A percentile compares a stretch with the other conserved stretches of the same genome.
phyloP scores from a whole-genome alignment of 2,329 filamentous ascomycete genomes.

The Penicillium digitatum region DNA sequence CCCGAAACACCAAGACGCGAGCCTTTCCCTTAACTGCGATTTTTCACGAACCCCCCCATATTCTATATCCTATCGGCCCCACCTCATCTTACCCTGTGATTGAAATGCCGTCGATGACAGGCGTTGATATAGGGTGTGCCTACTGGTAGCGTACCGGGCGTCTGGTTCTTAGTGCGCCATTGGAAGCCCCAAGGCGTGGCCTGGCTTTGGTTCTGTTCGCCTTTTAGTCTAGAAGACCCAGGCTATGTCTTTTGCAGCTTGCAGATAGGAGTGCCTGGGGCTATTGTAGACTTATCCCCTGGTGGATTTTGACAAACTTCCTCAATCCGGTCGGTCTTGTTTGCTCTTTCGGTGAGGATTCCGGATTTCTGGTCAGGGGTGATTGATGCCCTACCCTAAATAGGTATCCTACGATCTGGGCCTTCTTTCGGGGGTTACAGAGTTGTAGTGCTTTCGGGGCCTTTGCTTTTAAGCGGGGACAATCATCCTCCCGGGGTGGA shows the following conservation, averaged over 20 bases:
- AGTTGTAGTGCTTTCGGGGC: neutral
- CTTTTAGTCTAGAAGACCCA: neutral
- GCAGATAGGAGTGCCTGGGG: neutral
- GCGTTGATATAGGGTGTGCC: neutral
- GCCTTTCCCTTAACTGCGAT: slow-evolving; percentile 21
- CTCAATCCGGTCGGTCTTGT: neutral
- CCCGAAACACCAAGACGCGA: slow-evolving; percentile 19
- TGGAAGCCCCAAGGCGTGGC: neutral
- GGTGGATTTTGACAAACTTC: neutral
- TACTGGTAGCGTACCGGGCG: neutral
- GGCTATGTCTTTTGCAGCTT: slow-evolving; percentile 1
- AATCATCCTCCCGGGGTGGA: too few species aligned
- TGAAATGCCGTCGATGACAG: neutral
- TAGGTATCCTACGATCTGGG: slow-evolving; percentile 7
- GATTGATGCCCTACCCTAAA: slow-evolving; percentile 2
- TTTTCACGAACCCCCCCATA: slow-evolving; percentile 15
- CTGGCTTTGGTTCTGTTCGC: neutral
- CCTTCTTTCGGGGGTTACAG: neutral
- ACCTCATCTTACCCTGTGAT: neutral
- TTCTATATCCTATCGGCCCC: neutral
- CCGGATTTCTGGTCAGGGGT: neutral
- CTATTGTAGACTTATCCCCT: neutral
- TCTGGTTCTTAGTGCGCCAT: neutral
- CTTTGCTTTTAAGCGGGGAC: neutral
- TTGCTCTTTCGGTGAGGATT: neutral